Evolutionary conservation across 805 yeast genomes (phyloP).

Genomic region (Wickerhamiella occidentalis): DNA sequence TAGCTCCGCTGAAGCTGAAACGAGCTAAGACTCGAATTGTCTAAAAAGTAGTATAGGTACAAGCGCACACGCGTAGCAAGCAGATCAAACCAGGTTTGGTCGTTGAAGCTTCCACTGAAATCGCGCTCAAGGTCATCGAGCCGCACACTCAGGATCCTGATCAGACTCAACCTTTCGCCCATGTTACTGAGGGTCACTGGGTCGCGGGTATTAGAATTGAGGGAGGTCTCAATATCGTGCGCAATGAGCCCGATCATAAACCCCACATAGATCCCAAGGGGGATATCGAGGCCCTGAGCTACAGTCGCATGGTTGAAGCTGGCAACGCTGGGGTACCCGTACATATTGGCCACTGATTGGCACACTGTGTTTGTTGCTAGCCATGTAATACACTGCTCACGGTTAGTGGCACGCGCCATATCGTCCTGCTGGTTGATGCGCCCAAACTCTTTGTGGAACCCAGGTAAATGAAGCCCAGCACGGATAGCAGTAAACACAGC

Average conservation of each 20-base stretch:
- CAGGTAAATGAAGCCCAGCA: conserved; percentile 81
- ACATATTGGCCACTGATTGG: conserved; percentile 79
- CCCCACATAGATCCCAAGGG: conserved; percentile 57
- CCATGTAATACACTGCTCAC: conserved; percentile 84
- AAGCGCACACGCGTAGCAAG: conserved; percentile 71
- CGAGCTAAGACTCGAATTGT: conserved; percentile 21
- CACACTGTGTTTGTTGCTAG: conserved; percentile 82
- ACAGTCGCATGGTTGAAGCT: conserved; percentile 64
- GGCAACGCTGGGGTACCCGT: conserved; percentile 90
- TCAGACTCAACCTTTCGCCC: conserved; percentile 60
- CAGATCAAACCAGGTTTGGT: conserved; percentile 55
- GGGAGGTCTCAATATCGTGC: conserved; percentile 66
- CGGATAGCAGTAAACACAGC: conserved; percentile 89
- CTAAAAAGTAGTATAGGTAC: conserved; percentile 64
- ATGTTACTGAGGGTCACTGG: conserved; percentile 53
- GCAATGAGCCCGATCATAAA: conserved; percentile 75
- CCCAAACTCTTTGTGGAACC: conserved; percentile 39
- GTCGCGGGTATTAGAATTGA: conserved; percentile 59
- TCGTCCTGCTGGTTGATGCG: conserved; percentile 26
- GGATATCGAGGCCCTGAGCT: conserved; percentile 37
- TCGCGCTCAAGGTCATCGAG: conserved; percentile 64
- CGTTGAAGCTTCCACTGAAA: conserved; percentile 40
- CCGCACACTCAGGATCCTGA: conserved; percentile 58
- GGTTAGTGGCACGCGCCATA: conserved; percentile 13
- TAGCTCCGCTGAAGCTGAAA: conserved; percentile 63